Base-by-base conservation (phyloP, 2,329 filamentous ascomycete species). In the Chaetomium sp. region DNA sequence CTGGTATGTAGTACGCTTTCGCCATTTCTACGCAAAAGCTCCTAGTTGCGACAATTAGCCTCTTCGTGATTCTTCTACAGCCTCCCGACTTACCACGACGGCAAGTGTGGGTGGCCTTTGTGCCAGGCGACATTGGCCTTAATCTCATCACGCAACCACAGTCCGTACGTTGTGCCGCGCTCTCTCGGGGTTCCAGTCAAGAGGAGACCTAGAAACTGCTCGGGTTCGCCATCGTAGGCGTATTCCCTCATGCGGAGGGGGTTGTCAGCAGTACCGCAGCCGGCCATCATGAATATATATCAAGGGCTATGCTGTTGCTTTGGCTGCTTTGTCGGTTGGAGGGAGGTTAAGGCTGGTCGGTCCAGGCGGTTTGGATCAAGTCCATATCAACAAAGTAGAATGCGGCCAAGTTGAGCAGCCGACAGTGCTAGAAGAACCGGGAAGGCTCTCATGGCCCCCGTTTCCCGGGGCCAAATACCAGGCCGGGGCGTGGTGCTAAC, bases 131-230 rank as follows among this genome's bases (percentile, higher is more conserved):
- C 35, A 27, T 65, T 65, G 23, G 50, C 29, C 50, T 29, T 31
- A 56, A 65, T 65, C 56, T 60, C 45, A 16, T 63, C 33, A 42
- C 56, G 50, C 5, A 65, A 51, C 7, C 25, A 16, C 8, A 19
- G 13, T 2, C 64, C 64, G 31, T 65, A 63, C 8, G 7, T 45
- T 2, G 9, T 10, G 31, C 64, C 64, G 9, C 64, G 64, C 4
- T 38, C 7, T 9, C 2, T 7, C 1, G 55, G 7, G 50, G 31
- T 21, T 2, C 64, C 64, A 0, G 0, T 12, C 13, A 65, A 31
- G n/a, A 60, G 49, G n/a, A 63, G 6, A 13, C 56, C 60, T n/a
- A 21, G 27, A 10, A 49, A 38, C 6, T 21, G 29, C 10, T 65
- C 49, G 19, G n/a, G 8, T 2, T 16, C 25, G 21, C 19, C 27